Evolutionary conservation across 2,329 filamentous ascomycete species (phyloP).

Genomic region (Cladosporium sp.): DNA sequence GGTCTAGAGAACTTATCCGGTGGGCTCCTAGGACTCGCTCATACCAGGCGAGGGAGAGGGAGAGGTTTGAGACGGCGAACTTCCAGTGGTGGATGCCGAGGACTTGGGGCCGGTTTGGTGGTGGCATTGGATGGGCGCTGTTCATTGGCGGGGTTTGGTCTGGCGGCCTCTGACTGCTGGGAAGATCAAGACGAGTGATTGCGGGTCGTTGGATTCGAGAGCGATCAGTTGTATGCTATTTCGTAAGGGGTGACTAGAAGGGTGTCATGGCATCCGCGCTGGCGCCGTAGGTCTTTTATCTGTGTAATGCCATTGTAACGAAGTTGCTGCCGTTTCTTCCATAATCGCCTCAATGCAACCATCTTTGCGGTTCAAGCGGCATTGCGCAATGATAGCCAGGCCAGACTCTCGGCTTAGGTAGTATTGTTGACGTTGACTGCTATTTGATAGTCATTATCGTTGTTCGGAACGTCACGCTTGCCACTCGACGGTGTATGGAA

Average conservation of each 20-base stretch:
- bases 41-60: slow-evolving; percentile 16
- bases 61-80: slow-evolving; percentile 15
- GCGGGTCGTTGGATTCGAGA: background rate
- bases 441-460: background rate
- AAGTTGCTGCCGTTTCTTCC: no score
- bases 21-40: slow-evolving; percentile 14
- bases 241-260: background rate
- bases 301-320: background rate
- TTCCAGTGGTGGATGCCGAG: slow-evolving; percentile 15
- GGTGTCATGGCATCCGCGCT: background rate
- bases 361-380: background rate
- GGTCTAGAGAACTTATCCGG: slow-evolving; percentile 12
- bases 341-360: background rate
- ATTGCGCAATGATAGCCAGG: background rate
- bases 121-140: background rate
- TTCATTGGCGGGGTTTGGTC: background rate
- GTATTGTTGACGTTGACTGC: background rate
- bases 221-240: background rate
- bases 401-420: background rate
- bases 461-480: background rate
- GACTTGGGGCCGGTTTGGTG: slow-evolving; percentile 1
- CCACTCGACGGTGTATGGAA: background rate
- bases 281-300: background rate
- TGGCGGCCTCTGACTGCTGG: no score
- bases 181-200: background rate